Evolutionary conservation across 2,329 filamentous ascomycete genomes (phyloP).

Genomic region (Microdochium nivale): DNA sequence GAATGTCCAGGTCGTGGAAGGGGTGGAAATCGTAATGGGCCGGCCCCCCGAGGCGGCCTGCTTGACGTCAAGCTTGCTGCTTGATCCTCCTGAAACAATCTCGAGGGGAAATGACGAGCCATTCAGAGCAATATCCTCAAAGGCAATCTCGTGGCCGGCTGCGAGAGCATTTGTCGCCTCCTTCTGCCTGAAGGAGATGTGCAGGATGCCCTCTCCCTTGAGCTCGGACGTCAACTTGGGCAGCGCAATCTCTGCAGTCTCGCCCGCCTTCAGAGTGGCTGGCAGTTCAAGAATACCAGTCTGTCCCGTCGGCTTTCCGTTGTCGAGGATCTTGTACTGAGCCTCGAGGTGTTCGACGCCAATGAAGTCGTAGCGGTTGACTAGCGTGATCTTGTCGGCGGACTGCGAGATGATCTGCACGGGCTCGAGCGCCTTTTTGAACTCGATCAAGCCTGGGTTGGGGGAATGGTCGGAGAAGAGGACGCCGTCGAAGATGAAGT

Average conservation of each 20-base stretch:
- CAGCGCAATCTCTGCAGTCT: slow-evolving; percentile 14
- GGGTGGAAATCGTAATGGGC: slow-evolving; percentile 12
- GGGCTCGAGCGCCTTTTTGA: slow-evolving; percentile 38
- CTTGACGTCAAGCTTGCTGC: slow-evolving; percentile 9
- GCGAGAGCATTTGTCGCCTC: slow-evolving; percentile 12
- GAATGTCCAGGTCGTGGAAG: slow-evolving; percentile 16
- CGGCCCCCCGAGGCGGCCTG: slow-evolving; percentile 10
- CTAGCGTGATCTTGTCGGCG: slow-evolving; percentile 17
- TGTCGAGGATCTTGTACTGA: slow-evolving; percentile 17
- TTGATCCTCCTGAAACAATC: background rate
- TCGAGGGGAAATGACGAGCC: slow-evolving; percentile 5
- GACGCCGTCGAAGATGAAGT: slow-evolving; percentile 45
- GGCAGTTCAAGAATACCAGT: slow-evolving; percentile 15
- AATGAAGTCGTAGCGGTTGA: slow-evolving; percentile 33
- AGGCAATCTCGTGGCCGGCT: slow-evolving; percentile 17
- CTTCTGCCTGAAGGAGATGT: slow-evolving; percentile 16
- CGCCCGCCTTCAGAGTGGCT: slow-evolving; percentile 13
- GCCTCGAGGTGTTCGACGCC: slow-evolving; percentile 28
- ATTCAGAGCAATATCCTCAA: slow-evolving; percentile 12
- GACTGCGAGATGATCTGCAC: slow-evolving; percentile 30
- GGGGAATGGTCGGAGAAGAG: slow-evolving; percentile 37
- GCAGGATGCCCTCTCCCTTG: slow-evolving; percentile 14
- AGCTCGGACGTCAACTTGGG: slow-evolving; percentile 3
- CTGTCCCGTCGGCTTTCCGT: slow-evolving; percentile 13
- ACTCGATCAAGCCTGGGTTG: slow-evolving; percentile 30